These are phyloP conservation scores for Parmelia sp. DNA, from an alignment of 495 filamentous ascomycete genomes.

Conservation along the genomic window DNA sequence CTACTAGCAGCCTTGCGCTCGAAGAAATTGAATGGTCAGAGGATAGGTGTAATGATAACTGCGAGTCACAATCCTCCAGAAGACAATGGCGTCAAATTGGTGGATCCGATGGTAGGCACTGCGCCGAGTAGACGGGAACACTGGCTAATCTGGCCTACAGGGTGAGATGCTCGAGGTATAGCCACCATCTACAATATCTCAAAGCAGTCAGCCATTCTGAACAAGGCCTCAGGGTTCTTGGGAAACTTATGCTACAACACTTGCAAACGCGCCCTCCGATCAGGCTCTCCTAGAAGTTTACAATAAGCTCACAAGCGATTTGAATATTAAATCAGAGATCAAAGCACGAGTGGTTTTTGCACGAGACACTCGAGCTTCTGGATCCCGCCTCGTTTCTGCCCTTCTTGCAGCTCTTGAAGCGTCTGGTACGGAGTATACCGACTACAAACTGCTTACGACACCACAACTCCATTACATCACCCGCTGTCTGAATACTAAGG, in stretches of 20 bases:
- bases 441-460: slow-evolving; percentile 85
- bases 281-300: slow-evolving; percentile 69
- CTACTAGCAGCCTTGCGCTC: slow-evolving; percentile 86
- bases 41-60: slow-evolving; percentile 98
- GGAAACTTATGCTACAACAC: slow-evolving; percentile 78
- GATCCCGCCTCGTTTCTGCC: slow-evolving; percentile 70
- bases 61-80: slow-evolving; percentile 95
- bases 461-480: slow-evolving; percentile 96
- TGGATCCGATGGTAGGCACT: slow-evolving; percentile 76
- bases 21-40: slow-evolving; percentile 77
- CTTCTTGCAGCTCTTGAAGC: slow-evolving; percentile 72
- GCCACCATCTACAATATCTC: not conserved
- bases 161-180: slow-evolving; percentile 90
- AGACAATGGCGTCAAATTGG: slow-evolving; percentile 97
- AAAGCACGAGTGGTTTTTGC: slow-evolving; percentile 81
- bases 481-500: slow-evolving; percentile 86
- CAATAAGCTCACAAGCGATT: slow-evolving; percentile 59
- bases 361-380: slow-evolving; percentile 87
- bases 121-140: not conserved
- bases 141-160: slow-evolving; percentile 31
- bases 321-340: slow-evolving; percentile 64
- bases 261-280: slow-evolving; percentile 77
- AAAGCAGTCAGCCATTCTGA: slow-evolving; percentile 1
- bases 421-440: slow-evolving; percentile 62
- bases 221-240: slow-evolving; percentile 55